Base-by-base conservation (phyloP, 2,329 filamentous ascomycete genomes). In the Fusarium nanum region DNA sequence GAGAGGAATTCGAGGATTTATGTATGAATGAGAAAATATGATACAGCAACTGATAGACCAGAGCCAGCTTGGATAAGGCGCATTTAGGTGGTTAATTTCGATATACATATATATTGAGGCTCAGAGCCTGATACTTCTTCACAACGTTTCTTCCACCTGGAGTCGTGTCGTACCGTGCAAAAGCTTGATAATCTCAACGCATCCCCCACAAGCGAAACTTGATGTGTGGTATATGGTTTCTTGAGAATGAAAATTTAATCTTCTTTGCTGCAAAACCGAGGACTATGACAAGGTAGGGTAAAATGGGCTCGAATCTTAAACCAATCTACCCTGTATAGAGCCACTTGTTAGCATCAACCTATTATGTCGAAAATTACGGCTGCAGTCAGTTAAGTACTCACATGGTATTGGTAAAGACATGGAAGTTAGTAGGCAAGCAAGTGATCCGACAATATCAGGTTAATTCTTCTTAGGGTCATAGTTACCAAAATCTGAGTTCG, bases 1-100 rank as follows among this genome's bases (percentile, higher is more conserved):
- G n/a, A 75, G 81, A n/a, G 81, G 82, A 7, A 82, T 83, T 28
- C 74, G 82, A 30, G 80, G 81, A 14, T 80, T 81, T 56, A 77
- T 82, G 57, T 78, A 73, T 62, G 64, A 75, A 57, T 75, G 63
- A 73, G 18, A 45, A 30, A 41, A 25, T 27, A 30, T 34, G 50
- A 50, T 62, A 25, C 41, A 53, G 34, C 40, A 30, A 28, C 11
- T 44, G 45, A 32, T 58, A 46, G 27, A 67, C 27, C 13, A 30
- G 23, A 28, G 18, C 18, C 45, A n/a, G 16, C 20, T 48, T 46
- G 56, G 37, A 54, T 13, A 56, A 46, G 23, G 28, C 41, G 55
- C 30, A 58, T 37, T 42, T 37, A 25, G 27, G 37, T 25, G 47
- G 14, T 40, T 37, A 14, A 54, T 41, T 44, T 13, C 23, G 22